Conservation (phyloP, 495 filamentous ascomycete genomes). For the Aspergillus taichungensis region DNA sequence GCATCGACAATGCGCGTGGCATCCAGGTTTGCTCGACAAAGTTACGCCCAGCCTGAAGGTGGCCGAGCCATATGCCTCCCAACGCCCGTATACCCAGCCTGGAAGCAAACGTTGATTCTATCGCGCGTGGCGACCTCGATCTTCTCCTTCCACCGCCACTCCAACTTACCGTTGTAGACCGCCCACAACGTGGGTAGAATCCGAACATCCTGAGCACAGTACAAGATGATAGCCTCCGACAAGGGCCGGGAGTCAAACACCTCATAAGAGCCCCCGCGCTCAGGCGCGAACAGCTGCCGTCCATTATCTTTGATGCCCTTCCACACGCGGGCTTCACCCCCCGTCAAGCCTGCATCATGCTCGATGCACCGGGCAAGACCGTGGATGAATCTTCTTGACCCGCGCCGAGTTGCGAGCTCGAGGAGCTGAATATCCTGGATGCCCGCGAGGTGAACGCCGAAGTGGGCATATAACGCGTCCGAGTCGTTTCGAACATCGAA, state of each 20-base stretch:
- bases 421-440: conserved; percentile 49
- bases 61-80: no score
- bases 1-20: no score
- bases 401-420: conserved; percentile 34
- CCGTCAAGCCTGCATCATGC: conserved; percentile 13
- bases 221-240: conserved; percentile 25
- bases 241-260: conserved; percentile 42
- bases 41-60: no score
- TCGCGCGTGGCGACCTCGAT: conserved; percentile 15
- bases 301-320: conserved; percentile 32
- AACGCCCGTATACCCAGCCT: no score
- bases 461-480: conserved; percentile 43
- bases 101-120: conserved; percentile 6
- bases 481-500: conserved; percentile 42
- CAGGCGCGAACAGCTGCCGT: conserved; percentile 25
- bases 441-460: conserved; percentile 24
- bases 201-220: conserved; percentile 42
- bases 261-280: conserved; percentile 34
- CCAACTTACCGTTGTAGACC: conserved; percentile 18
- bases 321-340: conserved; percentile 17
- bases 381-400: conserved; percentile 16
- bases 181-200: conserved; percentile 29
- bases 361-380: conserved; percentile 39
- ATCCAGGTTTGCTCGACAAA: no score
- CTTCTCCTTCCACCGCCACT: conserved; percentile 10